Evolutionary conservation across 768 basidiomycete species (phyloP).

Genomic region (Panellus pusillus): DNA sequence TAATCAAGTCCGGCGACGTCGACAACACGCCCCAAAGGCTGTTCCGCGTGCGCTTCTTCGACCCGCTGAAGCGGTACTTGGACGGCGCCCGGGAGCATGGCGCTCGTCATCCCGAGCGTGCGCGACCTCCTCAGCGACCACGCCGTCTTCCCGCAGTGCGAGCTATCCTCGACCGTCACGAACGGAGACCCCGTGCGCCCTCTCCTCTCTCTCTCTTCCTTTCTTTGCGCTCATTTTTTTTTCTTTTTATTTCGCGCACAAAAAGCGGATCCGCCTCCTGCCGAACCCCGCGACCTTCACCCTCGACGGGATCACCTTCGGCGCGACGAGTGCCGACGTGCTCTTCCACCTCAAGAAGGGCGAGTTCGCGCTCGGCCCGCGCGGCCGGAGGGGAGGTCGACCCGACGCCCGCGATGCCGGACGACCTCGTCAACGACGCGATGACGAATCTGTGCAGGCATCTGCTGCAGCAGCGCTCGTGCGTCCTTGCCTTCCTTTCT

Average conservation of each 20-base stretch:
- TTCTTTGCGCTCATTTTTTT: background rate
- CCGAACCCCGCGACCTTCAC: constrained; percentile 87
- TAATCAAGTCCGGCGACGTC: constrained; percentile 72
- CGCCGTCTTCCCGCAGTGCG: constrained; percentile 82
- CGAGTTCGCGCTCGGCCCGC: constrained; percentile 58
- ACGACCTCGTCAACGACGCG: constrained; percentile 58
- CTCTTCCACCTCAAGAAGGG: constrained; percentile 89
- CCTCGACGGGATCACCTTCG: constrained; percentile 83
- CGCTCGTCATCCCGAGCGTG: constrained; percentile 81
- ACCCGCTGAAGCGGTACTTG: constrained; percentile 57
- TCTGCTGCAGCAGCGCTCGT: constrained; percentile 87
- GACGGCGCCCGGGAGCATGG: constrained; percentile 61
- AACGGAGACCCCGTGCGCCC: constrained; percentile 52
- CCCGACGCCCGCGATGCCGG: constrained; percentile 38
- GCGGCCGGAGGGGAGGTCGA: constrained; percentile 57
- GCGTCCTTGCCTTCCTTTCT: constrained; percentile 14
- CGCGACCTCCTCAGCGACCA: constrained; percentile 80
- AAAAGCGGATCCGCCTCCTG: constrained; percentile 72
- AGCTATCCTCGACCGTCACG: constrained; percentile 45
- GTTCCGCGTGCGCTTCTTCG: constrained; percentile 65
- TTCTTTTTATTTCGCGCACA: background rate
- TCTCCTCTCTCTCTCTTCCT: background rate
- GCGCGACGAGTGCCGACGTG: constrained; percentile 79
- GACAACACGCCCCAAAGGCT: constrained; percentile 63
- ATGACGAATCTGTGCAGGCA: constrained; percentile 82